Base-by-base conservation (phyloP, 805 yeast genomes). In the Saccharomycopsis sp. region DNA sequence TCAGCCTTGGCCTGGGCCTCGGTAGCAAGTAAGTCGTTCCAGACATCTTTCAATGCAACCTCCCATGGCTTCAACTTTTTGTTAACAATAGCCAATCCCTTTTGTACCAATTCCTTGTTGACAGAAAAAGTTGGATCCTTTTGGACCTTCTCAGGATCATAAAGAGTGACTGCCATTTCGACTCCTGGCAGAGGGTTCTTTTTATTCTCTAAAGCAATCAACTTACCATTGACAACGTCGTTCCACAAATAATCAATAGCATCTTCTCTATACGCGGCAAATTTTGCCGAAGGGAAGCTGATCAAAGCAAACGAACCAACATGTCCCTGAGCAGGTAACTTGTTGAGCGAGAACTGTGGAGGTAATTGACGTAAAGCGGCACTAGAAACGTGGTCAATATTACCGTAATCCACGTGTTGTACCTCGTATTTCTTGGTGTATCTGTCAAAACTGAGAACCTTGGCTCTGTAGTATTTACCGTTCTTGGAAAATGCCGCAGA, bases 391-490 rank as follows among this genome's bases (percentile, higher is more conserved):
- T 67, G 65, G 64, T 79, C 84, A 44, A 72, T 67, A 54, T 77
- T 79, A 35, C 91, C 91, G 60, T 79, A 82, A 67, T 86, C 92
- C 53, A 85, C 69, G 60, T 83, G 83, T 64, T 78, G 78, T 34
- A 86, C 84, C 56, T 77, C 78, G 65, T 70, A 81, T 56, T 70
- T 69, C 58, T 70, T 71, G 19, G 76, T 64, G 14, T 72, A 58
- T 61, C 76, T 78, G 63, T 83, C 85, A 58, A 73, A 72, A 24
- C 72, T 69, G 19, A 77, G 55, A 52, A 85, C 80, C 58, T 70
- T 75, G 5, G 84, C 90, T 65, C 92, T 80, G 72, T 79, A 83
- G 66, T 68, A 83, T 64, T 80, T 80, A 47, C 80, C 78, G 63
- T 80, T 78, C 54, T 79, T 82, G 3, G 76, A 70, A 62, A 76